Conservation (phyloP, 2,329 filamentous ascomycete genomes). For the Xylogone sp. region DNA sequence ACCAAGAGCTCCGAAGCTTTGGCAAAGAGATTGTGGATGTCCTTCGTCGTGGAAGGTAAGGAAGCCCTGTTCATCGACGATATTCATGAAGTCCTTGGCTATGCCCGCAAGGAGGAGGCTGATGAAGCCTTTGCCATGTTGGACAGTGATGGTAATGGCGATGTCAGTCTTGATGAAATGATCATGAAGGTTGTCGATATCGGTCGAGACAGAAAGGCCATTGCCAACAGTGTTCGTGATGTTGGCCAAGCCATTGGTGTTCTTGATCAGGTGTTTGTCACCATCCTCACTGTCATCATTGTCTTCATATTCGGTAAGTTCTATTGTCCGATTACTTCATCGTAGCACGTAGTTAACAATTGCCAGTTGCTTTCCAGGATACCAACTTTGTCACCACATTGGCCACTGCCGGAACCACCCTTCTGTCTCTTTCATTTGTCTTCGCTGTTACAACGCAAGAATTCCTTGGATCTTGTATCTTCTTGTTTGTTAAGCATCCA, state of each 20-base stretch:
- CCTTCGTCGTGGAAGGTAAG: slow-evolving; percentile 86
- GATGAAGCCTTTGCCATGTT: slow-evolving; percentile 77
- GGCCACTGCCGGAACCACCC: slow-evolving; percentile 83
- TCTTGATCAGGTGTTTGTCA: slow-evolving; percentile 80
- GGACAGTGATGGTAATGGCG: slow-evolving; percentile 86
- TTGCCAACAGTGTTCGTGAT: slow-evolving; percentile 92
- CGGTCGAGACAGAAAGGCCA: slow-evolving; percentile 81
- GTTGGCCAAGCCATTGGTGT: slow-evolving; percentile 92
- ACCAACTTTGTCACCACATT: slow-evolving; percentile 80
- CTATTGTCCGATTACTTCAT: too few species aligned
- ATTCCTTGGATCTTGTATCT: slow-evolving; percentile 96
- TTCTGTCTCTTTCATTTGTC: slow-evolving; percentile 94
- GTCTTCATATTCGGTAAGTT: slow-evolving; percentile 59
- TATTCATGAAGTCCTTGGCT: slow-evolving; percentile 80
- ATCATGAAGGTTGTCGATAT: slow-evolving; percentile 80
- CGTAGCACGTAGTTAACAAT: slow-evolving; percentile 33
- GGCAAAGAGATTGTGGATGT: slow-evolving; percentile 96
- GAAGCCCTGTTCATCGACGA: slow-evolving; percentile 79
- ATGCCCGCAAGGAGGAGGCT: slow-evolving; percentile 69
- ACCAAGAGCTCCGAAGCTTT: slow-evolving; percentile 82
- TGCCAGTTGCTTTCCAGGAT: slow-evolving; percentile 77
- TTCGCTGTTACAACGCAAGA: slow-evolving; percentile 91
- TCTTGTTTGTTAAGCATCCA: slow-evolving; percentile 97
- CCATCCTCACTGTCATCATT: slow-evolving; percentile 75
- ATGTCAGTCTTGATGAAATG: slow-evolving; percentile 95